Evolutionary conservation across 345 rosid genomes (phyloP), one percentile per base, ranked within the genome.

Genomic region (Chamaenerion angustifolium): DNA sequence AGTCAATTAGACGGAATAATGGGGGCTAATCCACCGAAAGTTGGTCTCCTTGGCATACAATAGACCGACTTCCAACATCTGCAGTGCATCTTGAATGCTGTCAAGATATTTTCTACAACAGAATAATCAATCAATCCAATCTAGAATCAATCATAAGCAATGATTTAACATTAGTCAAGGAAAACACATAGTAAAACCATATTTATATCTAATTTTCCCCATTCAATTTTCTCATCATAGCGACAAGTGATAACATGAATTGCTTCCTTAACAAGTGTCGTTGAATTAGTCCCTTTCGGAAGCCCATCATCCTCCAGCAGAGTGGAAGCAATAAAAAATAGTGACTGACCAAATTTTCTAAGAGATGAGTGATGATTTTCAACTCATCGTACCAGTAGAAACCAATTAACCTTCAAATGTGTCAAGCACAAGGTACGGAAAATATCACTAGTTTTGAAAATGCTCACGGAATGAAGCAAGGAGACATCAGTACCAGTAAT

Each of bases 81-180:
- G 57, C 98, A n/a, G n/a, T n/a, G n/a, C n/a, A n/a, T n/a, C n/a
- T n/a, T n/a, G n/a, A n/a, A n/a, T n/a, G n/a, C n/a, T n/a, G n/a
- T n/a, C n/a, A n/a, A n/a, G n/a, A n/a, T n/a, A n/a, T n/a, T n/a
- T n/a, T n/a, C n/a, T n/a, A n/a, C n/a, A n/a, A n/a, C n/a, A 90
- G 96, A 88, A 43, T 95, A 95, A 17, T 89, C 85, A 21, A 89
- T 89, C 97, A 95, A 89, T 56, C 97, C 97, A 23, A 89, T 82
- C 97, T 88, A 77, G 42, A 55, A 54, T 9, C 14, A 50, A n/a
- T n/a, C n/a, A n/a, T n/a, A n/a, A n/a, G n/a, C n/a, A n/a, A 50
- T 2, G 18, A 16, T 3, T 7, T 0, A 9, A 8, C 13, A 45
- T 10, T 18, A 10, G 15, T 45, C 18, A 45, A n/a, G 48, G 25